Evolutionary conservation across 768 basidiomycete genomes (phyloP), one percentile per base, ranked within the genome.

Genomic region (Pleurotus tuber-regium): DNA sequence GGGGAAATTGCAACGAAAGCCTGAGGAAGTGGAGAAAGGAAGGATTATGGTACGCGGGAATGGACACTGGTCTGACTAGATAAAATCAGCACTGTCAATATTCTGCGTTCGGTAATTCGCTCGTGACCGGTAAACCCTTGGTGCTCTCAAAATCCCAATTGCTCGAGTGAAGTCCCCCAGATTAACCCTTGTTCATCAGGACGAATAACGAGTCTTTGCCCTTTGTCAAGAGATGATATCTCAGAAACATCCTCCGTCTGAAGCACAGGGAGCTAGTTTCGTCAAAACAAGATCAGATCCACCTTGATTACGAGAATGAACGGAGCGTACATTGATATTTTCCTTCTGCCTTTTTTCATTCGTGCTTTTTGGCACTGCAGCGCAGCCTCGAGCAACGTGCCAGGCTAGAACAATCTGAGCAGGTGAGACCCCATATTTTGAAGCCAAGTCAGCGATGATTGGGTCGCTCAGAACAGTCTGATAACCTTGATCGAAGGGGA

Each of bases 401-500:
- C 80, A 83, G 1, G 75, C 73, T 6, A 83, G 61, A 24, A 73
- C 71, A 31, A 83, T 63, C 60, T 81, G 79, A 2, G 70, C 75
- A 1, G 78, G 66, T 0, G 70, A 63, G 4, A 67, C 75, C 2
- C 67, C 67, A 60, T 80, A 74, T 53, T 80, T 80, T 51, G 65
- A 56, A 8, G 80, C 78, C 4, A 83, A 60, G 35, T 67, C 62
- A 18, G 63, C 55, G 38, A 81, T 73, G 10, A 70, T 56, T 0
- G 76, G 76, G 57, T 83, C 76, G 19, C 61, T 66, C 8, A 75
- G 73, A 23, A 81, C 74, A 30, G 56, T 64, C 19, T 67, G 62
- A 55, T 74, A 74, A 2, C 76, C 77, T 76, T 55, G 10, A 10
- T 40, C 2, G 14, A 9, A 38, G n/a, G n/a, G n/a, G n/a, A n/a